phyloP scores from a whole-genome alignment of 1,284 basidiomycete species.

The Uromyces viciae-fabae region DNA sequence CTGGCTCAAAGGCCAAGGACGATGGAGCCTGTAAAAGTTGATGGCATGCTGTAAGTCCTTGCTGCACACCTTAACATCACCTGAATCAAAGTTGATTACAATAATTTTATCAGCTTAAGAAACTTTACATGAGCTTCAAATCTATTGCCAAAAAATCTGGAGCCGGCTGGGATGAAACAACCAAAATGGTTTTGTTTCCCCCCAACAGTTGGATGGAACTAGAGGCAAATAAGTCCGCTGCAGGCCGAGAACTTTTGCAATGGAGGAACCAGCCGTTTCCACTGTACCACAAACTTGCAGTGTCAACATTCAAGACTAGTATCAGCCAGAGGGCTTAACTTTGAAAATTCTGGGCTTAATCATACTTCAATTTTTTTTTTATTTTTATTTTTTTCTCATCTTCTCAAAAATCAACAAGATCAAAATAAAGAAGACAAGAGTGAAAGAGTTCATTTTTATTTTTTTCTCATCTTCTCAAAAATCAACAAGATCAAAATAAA shows the following conservation, averaged over 20 bases:
- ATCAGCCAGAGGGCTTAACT: too few species aligned
- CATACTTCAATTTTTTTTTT: too few species aligned
- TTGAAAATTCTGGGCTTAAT: too few species aligned
- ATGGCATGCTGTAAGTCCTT: not conserved
- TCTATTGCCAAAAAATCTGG: not conserved
- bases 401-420: too few species aligned
- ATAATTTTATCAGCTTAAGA: not conserved
- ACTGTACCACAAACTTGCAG: not conserved
- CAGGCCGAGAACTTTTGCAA: not conserved
- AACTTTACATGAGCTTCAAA: constrained; percentile 1
- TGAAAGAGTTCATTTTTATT: too few species aligned
- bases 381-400: too few species aligned
- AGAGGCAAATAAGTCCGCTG: not conserved
- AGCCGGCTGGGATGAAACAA: not conserved
- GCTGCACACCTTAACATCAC: too few species aligned
- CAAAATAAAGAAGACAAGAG: too few species aligned
- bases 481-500: too few species aligned
- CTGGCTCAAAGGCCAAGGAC: not conserved
- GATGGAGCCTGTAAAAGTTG: not conserved
- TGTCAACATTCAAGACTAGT: too few species aligned
- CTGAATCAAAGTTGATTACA: too few species aligned
- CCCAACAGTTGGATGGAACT: not conserved
- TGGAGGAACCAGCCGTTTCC: not conserved
- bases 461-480: too few species aligned
- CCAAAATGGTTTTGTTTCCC: not conserved